Evolutionary conservation across 2,329 filamentous ascomycete genomes (phyloP), one percentile per base, ranked within the genome.

Genomic region (Sporothrix phasma): DNA sequence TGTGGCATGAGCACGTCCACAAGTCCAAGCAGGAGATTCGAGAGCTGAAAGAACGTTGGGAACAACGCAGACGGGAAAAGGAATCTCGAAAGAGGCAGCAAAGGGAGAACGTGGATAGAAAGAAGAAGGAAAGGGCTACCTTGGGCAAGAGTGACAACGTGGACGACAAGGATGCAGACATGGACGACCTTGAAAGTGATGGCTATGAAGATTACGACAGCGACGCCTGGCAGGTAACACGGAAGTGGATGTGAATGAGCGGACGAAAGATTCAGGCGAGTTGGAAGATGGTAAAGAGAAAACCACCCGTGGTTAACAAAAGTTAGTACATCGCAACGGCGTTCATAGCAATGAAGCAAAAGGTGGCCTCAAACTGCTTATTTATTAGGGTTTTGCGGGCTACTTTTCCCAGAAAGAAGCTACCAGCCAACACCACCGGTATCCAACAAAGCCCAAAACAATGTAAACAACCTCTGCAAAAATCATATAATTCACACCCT

Each of bases 1-100:
- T 99, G 89, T 99, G 94, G 94, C 94, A 99, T 75, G 92, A 97
- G 73, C 95, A 91, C 73, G 86, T 97, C 62, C 84, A 88, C 73
- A 99, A 99, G 81, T 86, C 85, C 6, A 85, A 85, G 69, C 82
- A 84, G 19, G 92, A 99, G 74, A 78, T 91, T 64, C 84, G 87
- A 72, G 84, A 88, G 68, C 76, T 97, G 70, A 92, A 97, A 69
- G 84, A 87, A 78, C 83, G 85, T 69, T 97, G 94, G 90, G 88
- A 92, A 69, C 78, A 88, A 76, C 83, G 85, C 71, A 82, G 84
- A 64, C 84, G 86, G 71, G 89, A 94, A 74, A 97, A 95, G 79
- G 92, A 92, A 64, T 84, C 84, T 64, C 81, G 94, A 68, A 88
- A 85, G 77, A 87, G 87, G 73, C 82, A 90, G 70, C 94, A 99